A percentile compares a stretch with the other conserved stretches of the same genome.
phyloP scores from a whole-genome alignment of 2,329 filamentous ascomycete species.

The Dactylellina cionopaga region DNA sequence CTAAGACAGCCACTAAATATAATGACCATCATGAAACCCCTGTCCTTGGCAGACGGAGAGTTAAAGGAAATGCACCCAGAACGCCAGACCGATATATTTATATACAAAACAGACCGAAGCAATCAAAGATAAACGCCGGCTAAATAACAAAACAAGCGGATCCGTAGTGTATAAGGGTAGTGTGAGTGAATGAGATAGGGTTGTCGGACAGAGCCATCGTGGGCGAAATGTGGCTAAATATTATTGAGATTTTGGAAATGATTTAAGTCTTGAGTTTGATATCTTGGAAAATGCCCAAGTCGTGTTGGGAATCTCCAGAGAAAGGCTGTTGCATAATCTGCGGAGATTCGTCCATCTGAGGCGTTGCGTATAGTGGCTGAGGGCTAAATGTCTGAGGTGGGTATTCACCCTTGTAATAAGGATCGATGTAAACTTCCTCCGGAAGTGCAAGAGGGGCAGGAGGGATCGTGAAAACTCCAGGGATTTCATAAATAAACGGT shows the following conservation, averaged over 20 bases:
- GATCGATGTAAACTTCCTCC: constrained; percentile 45
- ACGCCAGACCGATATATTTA: constrained; percentile 33
- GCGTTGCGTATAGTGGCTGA: constrained; percentile 42
- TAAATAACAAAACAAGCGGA: constrained; percentile 21
- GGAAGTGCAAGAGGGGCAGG: constrained; percentile 21
- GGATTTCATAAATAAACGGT: constrained; percentile 48
- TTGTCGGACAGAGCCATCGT: background rate
- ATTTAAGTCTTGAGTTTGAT: constrained; percentile 33
- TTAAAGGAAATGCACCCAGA: constrained; percentile 18
- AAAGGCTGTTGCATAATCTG: constrained; percentile 37
- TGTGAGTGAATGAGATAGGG: background rate
- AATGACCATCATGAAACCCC: background rate
- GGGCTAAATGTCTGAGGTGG: constrained; percentile 45
- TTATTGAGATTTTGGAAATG: background rate
- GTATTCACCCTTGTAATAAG: constrained; percentile 50
- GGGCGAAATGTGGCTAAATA: background rate
- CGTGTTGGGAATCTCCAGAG: constrained; percentile 33
- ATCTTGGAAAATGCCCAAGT: constrained; percentile 40
- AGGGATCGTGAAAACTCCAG: constrained; percentile 44
- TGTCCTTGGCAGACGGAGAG: background rate
- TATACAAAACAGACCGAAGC: constrained; percentile 19
- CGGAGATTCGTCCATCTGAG: constrained; percentile 46
- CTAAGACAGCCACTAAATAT: background rate
- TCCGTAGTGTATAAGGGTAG: background rate
- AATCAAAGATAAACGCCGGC: constrained; percentile 35